Evolutionary conservation across 2,329 filamentous ascomycete species (phyloP).

Genomic region (Trichoderma arundinaceum): DNA sequence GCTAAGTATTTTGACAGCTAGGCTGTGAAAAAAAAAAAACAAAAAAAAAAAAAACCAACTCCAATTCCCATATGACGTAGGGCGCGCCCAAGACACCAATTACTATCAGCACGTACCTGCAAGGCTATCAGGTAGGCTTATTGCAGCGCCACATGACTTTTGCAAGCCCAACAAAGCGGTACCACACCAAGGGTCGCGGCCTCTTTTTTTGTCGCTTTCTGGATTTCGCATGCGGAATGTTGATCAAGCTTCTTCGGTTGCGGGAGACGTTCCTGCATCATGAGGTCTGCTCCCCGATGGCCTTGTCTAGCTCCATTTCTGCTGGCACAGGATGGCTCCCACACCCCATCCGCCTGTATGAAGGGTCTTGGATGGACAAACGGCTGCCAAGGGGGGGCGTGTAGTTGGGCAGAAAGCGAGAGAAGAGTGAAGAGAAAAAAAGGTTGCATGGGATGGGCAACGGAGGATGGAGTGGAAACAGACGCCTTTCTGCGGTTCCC

Average conservation of each 20-base stretch:
- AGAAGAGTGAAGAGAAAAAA: neutral
- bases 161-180: neutral
- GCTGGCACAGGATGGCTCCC: conserved; percentile 1
- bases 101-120: too few species aligned
- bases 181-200: neutral
- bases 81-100: too few species aligned
- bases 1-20: too few species aligned
- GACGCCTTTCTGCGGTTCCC: neutral
- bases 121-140: neutral
- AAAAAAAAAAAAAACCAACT: too few species aligned
- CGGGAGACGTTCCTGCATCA: conserved; percentile 5
- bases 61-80: too few species aligned
- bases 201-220: neutral
- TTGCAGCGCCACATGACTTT: conserved; percentile 18
- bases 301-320: neutral
- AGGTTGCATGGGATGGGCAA: neutral
- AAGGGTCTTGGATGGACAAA: conserved; percentile 1
- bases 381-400: neutral
- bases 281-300: neutral
- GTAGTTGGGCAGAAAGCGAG: conserved; percentile 24
- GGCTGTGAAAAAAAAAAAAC: too few species aligned
- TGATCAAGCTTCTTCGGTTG: neutral
- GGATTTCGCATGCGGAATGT: neutral
- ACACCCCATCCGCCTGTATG: conserved; percentile 12
- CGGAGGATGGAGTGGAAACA: neutral